Percentiles rank a stretch among this genome's conserved stretches.
phyloP scores from a whole-genome alignment of 164 flowering plant species.

The Sextonia rubra region DNA sequence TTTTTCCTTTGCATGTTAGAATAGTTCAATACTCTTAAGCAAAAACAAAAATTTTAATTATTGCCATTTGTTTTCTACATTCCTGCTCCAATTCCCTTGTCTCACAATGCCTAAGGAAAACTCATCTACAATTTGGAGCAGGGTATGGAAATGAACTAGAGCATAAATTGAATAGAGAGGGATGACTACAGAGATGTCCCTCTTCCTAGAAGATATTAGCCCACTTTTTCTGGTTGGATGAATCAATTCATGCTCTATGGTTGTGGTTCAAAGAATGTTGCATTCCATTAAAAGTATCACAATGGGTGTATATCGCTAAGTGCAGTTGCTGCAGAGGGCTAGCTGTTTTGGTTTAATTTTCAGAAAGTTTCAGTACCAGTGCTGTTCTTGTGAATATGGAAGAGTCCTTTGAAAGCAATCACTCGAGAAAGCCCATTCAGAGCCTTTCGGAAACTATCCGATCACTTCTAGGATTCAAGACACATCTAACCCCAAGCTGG shows the following conservation, averaged over 20 bases:
- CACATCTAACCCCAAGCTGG: conserved; percentile 41
- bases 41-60: too few species aligned
- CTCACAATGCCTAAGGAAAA: not conserved
- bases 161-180: not conserved
- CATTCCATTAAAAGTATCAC: not conserved
- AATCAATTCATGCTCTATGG: too few species aligned
- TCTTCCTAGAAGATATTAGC: not conserved
- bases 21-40: not conserved
- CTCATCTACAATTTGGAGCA: not conserved
- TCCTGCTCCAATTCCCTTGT: not conserved
- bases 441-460: conserved; percentile 38
- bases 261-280: not conserved
- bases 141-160: not conserved
- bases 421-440: conserved; percentile 23
- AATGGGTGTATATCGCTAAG: not conserved
- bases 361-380: not conserved
- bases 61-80: too few species aligned
- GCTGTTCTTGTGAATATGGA: not conserved
- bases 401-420: conserved; percentile 14
- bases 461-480: conserved; percentile 42
- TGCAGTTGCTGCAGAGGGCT: not conserved
- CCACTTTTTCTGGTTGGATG: not conserved
- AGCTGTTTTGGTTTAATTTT: not conserved
- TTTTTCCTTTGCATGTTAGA: not conserved
- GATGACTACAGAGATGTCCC: not conserved